phyloP scores from a whole-genome alignment of 208 protist genomes.

The Naegleria gruberi region DNA sequence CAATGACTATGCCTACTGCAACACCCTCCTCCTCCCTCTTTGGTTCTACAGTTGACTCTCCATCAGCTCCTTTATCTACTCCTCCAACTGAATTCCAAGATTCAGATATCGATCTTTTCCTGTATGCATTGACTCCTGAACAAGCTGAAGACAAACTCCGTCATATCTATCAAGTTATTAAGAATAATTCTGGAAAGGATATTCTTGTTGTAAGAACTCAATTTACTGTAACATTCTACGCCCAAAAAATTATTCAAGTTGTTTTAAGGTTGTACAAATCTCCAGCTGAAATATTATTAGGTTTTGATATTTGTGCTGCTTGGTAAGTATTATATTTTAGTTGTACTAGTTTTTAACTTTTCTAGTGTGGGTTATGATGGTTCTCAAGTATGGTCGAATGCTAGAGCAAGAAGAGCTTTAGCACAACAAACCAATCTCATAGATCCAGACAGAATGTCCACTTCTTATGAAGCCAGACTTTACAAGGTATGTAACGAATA shows the following conservation, averaged over 20 bases:
- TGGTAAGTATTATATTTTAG: background rate
- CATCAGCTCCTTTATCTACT: background rate
- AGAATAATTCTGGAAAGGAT: background rate
- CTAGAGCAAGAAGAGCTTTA: background rate
- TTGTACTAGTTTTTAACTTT: too few species aligned
- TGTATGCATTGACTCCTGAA: background rate
- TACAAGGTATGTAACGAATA: constrained; percentile 2
- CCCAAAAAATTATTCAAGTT: constrained; percentile 22
- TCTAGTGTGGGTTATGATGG: background rate
- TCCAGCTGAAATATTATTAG: constrained; percentile 28
- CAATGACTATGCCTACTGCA: background rate
- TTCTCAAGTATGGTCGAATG: background rate
- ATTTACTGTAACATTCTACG: background rate
- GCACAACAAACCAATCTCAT: constrained; percentile 10
- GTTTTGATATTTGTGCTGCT: constrained; percentile 32
- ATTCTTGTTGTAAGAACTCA: background rate
- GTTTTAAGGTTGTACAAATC: constrained; percentile 30
- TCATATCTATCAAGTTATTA: background rate
- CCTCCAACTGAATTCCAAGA: background rate
- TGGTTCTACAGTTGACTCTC: background rate
- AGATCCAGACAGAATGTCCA: constrained; percentile 27
- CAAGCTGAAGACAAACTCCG: constrained; percentile 6
- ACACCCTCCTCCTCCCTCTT: background rate
- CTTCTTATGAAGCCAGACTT: constrained; percentile 32
- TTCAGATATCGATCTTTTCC: constrained; percentile 3